Evolutionary conservation across 2,329 filamentous ascomycete species (phyloP), one percentile per base, ranked within the genome.

Genomic region (Hortaea sp.): DNA sequence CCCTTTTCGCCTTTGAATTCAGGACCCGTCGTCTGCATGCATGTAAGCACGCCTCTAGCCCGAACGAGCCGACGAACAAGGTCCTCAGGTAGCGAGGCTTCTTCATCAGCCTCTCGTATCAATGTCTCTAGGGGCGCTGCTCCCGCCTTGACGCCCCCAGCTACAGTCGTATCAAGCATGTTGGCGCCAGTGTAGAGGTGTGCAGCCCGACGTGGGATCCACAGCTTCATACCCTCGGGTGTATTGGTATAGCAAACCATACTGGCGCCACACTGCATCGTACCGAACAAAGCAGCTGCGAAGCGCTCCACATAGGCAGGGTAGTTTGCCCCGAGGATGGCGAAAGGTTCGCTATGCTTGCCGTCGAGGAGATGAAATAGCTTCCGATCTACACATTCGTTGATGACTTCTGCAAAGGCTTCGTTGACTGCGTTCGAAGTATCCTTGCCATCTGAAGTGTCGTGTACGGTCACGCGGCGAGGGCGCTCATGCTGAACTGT

Each of bases 81-180:
- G 0, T 75, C 69, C 48, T 81, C 84, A 0, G 85, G 77, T 12
- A 98, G 69, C 35, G 82, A 85, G 1, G 92, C 92, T 64, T 98
- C 92, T 67, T 98, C 92, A 53, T 82, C 81, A 3, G 50, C 84
- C 67, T 98, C 92, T 44, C 90, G 79, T 28, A 95, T 75, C 43
- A 95, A 69, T 62, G 85, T 88, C 61, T 90, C 87, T 41, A 88
- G 82, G 0, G 86, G 85, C 27, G 75, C 75, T 63, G 95, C 88
- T 11, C 82, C 84, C 0, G 85, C 85, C 63, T 84, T 82, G 54
- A 97, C 81, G 0, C 88, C 86, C 2, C 86, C 86, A 0, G 89
- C 92, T 5, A 94, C 92, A 1, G 88, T 88, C 65, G 97, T 97
- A 66, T 98, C 92, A 53, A 98, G 73, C 73, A 95, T 89, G 20